Evolutionary conservation across 768 basidiomycete species (phyloP).

Genomic region (Grammothele lineata): DNA sequence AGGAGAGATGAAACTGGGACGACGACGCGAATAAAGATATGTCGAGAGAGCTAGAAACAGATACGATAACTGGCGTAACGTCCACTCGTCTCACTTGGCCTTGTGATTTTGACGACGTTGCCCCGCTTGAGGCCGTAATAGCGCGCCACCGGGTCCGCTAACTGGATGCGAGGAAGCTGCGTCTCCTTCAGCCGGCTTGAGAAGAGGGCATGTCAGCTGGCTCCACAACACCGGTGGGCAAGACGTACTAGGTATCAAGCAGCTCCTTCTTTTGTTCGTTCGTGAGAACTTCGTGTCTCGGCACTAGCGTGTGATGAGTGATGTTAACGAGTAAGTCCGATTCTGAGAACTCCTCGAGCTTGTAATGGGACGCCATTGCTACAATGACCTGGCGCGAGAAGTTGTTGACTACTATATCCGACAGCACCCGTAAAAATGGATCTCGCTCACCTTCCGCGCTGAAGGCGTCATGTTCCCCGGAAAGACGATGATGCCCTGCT

Average conservation of each 20-base stretch:
- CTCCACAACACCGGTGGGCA: conserved; percentile 3
- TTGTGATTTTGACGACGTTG: conserved; percentile 97
- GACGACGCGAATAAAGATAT: conserved; percentile 7
- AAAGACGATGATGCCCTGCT: conserved; percentile 92
- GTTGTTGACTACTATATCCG: not conserved
- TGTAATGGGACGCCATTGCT: conserved; percentile 82
- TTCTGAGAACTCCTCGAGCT: conserved; percentile 95
- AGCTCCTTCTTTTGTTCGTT: conserved; percentile 83
- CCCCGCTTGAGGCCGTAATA: conserved; percentile 96
- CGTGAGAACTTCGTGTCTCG: conserved; percentile 83
- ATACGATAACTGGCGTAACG: conserved; percentile 91
- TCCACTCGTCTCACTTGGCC: conserved; percentile 95
- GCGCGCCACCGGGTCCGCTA: conserved; percentile 95
- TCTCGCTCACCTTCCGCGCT: conserved; percentile 72
- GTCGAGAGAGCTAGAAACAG: conserved; percentile 53
- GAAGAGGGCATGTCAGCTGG: not conserved
- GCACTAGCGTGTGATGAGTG: conserved; percentile 92
- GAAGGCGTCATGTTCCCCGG: conserved; percentile 96
- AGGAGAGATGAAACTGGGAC: not conserved
- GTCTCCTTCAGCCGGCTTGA: conserved; percentile 94
- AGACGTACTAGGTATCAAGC: conserved; percentile 87
- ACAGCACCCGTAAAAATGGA: not conserved
- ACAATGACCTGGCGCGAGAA: conserved; percentile 70
- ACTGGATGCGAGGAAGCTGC: conserved; percentile 93
- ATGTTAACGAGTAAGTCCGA: conserved; percentile 97